These are phyloP conservation scores for Aspergillus sparsus DNA, from an alignment of 495 filamentous ascomycete species.

Conservation along the genomic window DNA sequence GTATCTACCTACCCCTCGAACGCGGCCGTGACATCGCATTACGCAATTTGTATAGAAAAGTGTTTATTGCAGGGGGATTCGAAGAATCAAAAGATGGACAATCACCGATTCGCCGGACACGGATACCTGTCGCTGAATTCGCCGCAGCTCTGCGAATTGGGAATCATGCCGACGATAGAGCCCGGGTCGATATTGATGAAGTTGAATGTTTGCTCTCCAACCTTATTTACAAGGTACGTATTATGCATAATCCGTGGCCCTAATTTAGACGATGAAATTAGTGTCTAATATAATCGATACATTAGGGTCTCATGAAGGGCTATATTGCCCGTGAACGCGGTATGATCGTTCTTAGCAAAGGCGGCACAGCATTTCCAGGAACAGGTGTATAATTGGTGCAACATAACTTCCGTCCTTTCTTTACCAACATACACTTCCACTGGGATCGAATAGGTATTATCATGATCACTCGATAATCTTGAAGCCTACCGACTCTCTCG, in stretches of 20 bases:
- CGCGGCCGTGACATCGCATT: constrained; percentile 87
- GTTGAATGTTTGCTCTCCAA: constrained; percentile 94
- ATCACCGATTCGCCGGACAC: constrained; percentile 64
- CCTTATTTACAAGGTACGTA: constrained; percentile 92
- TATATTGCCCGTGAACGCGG: constrained; percentile 91
- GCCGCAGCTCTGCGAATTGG: constrained; percentile 60
- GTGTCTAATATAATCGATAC: too few relatives aligned
- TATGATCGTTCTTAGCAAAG: constrained; percentile 87
- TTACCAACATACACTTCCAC: too few relatives aligned
- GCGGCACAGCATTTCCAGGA: constrained; percentile 83
- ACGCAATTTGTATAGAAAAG: constrained; percentile 86
- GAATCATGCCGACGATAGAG: constrained; percentile 54
- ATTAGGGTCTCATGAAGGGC: constrained; percentile 89
- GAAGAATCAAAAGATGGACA: constrained; percentile 70
- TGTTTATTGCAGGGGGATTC: constrained; percentile 78
- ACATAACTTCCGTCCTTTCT: not conserved
- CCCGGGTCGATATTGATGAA: constrained; percentile 80
- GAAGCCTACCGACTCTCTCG: too few relatives aligned
- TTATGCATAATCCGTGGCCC: too few relatives aligned
- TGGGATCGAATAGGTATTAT: too few relatives aligned
- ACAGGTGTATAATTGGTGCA: constrained; percentile 68
- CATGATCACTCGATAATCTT: not conserved
- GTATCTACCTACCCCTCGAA: constrained; percentile 93
- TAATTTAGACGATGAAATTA: too few relatives aligned
- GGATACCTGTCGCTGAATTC: constrained; percentile 81